A percentile compares a stretch with the other conserved stretches of the same genome.
phyloP scores from a whole-genome alignment of 1,284 basidiomycete genomes.

The Malassezia furfur region DNA sequence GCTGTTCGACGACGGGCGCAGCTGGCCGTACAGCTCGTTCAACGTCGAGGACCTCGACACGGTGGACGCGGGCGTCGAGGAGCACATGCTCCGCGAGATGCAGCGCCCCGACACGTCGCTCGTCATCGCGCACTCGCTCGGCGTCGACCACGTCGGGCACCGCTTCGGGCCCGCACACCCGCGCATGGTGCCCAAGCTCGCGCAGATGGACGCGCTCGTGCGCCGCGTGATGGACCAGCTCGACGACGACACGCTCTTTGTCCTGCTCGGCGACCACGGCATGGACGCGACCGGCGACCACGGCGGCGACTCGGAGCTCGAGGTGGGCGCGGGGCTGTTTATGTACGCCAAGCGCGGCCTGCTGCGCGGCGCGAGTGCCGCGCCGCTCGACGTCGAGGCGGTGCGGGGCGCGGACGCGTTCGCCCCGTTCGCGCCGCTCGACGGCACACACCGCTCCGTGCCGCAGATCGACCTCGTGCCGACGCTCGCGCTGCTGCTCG shows the following conservation, averaged over 20 bases:
- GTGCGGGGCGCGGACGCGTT: conserved; percentile 15
- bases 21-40: conserved; percentile 86
- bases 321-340: conserved; percentile 81
- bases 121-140: conserved; percentile 86
- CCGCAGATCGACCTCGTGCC: conserved; percentile 93
- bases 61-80: conserved; percentile 80
- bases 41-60: conserved; percentile 96
- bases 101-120: conserved; percentile 59
- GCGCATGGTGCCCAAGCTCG: conserved; percentile 72
- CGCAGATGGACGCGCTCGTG: conserved; percentile 52
- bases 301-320: conserved; percentile 77
- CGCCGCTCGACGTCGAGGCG: conserved; percentile 8
- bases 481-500: conserved; percentile 78
- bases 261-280: conserved; percentile 91
- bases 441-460: conserved; percentile 56
- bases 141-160: conserved; percentile 94
- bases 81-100: conserved; percentile 63
- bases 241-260: conserved; percentile 55
- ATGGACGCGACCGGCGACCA: conserved; percentile 95
- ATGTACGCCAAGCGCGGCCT: conserved; percentile 55
- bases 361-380: background rate
- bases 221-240: conserved; percentile 23
- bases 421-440: conserved; percentile 32
- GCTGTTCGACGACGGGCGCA: conserved; percentile 61
- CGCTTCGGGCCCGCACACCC: conserved; percentile 80